Evolutionary conservation across 768 basidiomycete genomes (phyloP), one percentile per base, ranked within the genome.

Genomic region (Clitopilus passeckerianus): DNA sequence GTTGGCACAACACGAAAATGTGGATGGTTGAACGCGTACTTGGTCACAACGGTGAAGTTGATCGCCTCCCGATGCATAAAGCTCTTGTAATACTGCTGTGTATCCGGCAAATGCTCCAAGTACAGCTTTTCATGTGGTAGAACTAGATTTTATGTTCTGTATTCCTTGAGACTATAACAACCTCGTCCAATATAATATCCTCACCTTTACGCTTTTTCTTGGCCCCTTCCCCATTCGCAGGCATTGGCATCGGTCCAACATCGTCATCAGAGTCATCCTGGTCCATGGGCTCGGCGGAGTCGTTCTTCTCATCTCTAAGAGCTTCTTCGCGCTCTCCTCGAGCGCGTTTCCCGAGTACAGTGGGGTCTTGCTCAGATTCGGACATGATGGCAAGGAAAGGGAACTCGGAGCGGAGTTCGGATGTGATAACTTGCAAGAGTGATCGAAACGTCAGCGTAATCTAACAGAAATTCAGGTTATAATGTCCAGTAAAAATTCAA

Each of bases 61-160:
- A 98, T 80, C 34, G 86, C 83, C 63, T 98, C 96, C 54, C 95
- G 79, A 72, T 99, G 97, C 97, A 99, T 98, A 75, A 98, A 98
- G 60, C 91, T 95, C 76, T 95, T 95, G 77, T 87, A 89, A 76
- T 99, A 99, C 64, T 97, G 87, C 72, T 98, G 93, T 57, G 93
- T 84, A 65, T 85, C 85, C 1, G 97, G 97, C 18, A 99, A 77
- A 74, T 96, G 93, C 37, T 94, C 93, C 50, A 99, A 80, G 75
- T 91, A 98, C 16, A 98, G 78, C 64, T 86, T 83, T 78, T 98
- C 97, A 71, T 98, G 95, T 0, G 91, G 94, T 6, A 98, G 82
- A 44, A 96, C 95, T 98, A 70, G 27, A 60, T 56, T 64, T 56
- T 58, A 61, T 61, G 59, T 67, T 68, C 71, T 74, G 65, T 67